These are phyloP conservation scores for Lactarius quietus DNA, from an alignment of 768 basidiomycete genomes.

Conservation along the genomic window DNA sequence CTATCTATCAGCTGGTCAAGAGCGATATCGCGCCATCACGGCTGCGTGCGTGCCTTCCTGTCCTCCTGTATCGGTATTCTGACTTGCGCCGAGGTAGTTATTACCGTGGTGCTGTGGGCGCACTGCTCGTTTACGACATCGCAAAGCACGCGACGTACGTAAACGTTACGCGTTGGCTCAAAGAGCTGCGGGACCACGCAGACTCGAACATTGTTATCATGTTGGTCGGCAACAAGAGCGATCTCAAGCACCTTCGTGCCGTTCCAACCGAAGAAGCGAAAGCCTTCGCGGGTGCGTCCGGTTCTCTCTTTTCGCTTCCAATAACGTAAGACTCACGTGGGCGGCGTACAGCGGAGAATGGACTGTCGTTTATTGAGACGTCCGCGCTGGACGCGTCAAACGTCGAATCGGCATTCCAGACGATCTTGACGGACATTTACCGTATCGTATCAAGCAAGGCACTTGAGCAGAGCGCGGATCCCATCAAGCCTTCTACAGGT, in stretches of 20 bases:
- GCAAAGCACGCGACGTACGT: conserved; percentile 92
- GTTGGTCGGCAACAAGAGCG: conserved; percentile 98
- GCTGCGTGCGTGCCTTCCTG: conserved; percentile 66
- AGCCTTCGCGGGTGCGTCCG: conserved; percentile 71
- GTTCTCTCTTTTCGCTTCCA: neutral
- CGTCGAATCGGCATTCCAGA: conserved; percentile 97
- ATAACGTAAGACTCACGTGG: neutral
- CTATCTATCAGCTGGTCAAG: conserved; percentile 75
- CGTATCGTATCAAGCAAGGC: conserved; percentile 95
- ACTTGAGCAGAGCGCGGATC: conserved; percentile 77
- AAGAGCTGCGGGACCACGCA: conserved; percentile 94
- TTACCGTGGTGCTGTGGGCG: conserved; percentile 95
- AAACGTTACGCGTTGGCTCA: conserved; percentile 94
- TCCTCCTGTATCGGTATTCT: conserved; percentile 1
- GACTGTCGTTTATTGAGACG: conserved; percentile 94
- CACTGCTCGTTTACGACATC: conserved; percentile 91
- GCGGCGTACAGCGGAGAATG: conserved; percentile 69
- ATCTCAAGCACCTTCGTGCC: conserved; percentile 95
- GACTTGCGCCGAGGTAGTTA: conserved; percentile 50
- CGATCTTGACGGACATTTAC: conserved; percentile 95
- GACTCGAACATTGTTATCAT: conserved; percentile 92
- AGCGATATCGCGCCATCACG: conserved; percentile 96
- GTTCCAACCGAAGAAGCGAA: conserved; percentile 98
- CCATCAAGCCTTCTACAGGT: conserved; percentile 74
- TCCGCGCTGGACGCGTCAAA: conserved; percentile 99